Percentiles rank a stretch among this genome's conserved stretches.
These are phyloP conservation scores for Backusella tuberculispora DNA, from an alignment of 192 early-diverging fungal species.

Conservation along the genomic window DNA sequence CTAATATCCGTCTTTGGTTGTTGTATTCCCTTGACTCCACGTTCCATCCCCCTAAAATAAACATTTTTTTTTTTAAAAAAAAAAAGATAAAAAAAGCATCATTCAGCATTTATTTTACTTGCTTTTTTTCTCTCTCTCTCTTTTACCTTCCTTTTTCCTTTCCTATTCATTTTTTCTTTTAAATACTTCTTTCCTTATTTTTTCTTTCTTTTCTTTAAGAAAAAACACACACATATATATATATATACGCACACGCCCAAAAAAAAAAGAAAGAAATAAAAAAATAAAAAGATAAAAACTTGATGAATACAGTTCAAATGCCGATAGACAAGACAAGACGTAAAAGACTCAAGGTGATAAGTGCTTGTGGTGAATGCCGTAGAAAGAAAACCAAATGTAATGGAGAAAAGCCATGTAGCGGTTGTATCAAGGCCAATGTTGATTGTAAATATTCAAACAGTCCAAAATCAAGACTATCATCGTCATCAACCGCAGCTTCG, in stretches of 20 bases:
- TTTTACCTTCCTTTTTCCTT: not conserved
- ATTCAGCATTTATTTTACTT: not conserved
- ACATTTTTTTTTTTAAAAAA: slow-evolving; percentile 1
- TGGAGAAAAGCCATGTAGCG: slow-evolving; percentile 28
- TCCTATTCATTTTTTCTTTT: not conserved
- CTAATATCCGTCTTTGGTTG: slow-evolving; percentile 13
- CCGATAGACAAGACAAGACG: slow-evolving; percentile 21
- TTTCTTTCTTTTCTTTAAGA: not conserved
- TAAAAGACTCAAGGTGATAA: slow-evolving; percentile 35
- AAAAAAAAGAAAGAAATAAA: too few species aligned
- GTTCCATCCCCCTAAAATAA: slow-evolving; percentile 8
- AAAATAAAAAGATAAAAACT: not conserved
- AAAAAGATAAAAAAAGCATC: slow-evolving; percentile 11
- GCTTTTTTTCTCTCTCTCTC: not conserved
- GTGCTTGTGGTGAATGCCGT: slow-evolving; percentile 31
- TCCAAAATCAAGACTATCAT: slow-evolving; percentile 24
- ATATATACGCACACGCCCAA: too few species aligned
- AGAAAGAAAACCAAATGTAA: slow-evolving; percentile 35
- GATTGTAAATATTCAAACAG: slow-evolving; percentile 27
- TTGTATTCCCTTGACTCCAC: slow-evolving; percentile 12
- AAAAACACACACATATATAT: not conserved
- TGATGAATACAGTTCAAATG: slow-evolving; percentile 18
- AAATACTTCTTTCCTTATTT: not conserved
- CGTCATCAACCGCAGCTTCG: not conserved
- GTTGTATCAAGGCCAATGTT: slow-evolving; percentile 28